Percentiles rank a stretch among this genome's conserved stretches.
These are phyloP conservation scores for Spatholobus suberectus DNA, from an alignment of 306 rosid species.

Conservation along the genomic window DNA sequence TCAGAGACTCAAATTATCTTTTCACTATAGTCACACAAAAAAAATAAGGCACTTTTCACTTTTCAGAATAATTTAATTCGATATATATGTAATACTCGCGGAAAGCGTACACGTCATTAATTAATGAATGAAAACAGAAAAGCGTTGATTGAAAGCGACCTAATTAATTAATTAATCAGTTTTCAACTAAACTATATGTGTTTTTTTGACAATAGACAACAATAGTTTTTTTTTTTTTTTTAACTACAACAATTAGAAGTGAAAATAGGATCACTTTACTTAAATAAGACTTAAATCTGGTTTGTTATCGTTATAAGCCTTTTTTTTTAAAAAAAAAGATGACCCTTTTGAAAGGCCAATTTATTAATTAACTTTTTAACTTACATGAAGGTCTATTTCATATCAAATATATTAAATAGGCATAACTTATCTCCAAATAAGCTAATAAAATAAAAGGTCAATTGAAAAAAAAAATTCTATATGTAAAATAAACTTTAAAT, in stretches of 20 bases:
- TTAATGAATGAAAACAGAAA: not conserved
- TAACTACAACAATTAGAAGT: not conserved
- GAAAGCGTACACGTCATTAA: not conserved
- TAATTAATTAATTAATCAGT: not conserved
- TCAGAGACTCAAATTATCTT: not conserved
- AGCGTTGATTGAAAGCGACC: not conserved
- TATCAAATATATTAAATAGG: too few species aligned
- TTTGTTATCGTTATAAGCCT: too few species aligned
- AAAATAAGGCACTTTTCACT: not conserved
- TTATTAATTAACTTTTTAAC: too few species aligned
- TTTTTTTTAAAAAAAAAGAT: too few species aligned
- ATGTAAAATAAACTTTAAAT: too few species aligned
- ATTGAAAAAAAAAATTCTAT: too few species aligned
- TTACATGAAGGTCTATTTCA: too few species aligned
- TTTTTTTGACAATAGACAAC: not conserved
- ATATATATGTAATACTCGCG: not conserved
- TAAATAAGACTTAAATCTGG: too few species aligned
- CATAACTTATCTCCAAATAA: too few species aligned
- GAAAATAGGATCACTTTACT: not conserved
- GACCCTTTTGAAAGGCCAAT: too few species aligned
- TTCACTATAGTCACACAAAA: not conserved
- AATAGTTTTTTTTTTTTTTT: too few species aligned
- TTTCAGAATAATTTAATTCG: not conserved
- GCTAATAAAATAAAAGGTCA: too few species aligned
- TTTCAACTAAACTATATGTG: not conserved